Conservation (phyloP, 108 stramenopile species). For the Nitzschia sp. region DNA sequence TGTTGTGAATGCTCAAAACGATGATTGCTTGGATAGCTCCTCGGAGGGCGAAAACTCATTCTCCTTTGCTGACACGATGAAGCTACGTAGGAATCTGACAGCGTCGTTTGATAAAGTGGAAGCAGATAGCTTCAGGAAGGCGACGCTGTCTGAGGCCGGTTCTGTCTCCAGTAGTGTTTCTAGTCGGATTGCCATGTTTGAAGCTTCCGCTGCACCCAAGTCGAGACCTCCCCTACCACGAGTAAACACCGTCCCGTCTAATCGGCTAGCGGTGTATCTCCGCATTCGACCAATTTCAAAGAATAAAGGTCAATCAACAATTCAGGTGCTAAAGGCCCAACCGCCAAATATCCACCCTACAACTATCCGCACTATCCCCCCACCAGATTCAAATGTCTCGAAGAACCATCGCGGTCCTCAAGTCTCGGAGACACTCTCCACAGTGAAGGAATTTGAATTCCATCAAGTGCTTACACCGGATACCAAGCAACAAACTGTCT, state of each 20-base stretch:
- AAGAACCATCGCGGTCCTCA: conserved; percentile 40
- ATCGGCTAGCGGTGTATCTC: conserved; percentile 54
- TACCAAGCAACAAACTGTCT: conserved; percentile 60
- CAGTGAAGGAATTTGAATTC: conserved; percentile 73
- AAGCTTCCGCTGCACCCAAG: not conserved
- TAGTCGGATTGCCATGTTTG: conserved; percentile 13
- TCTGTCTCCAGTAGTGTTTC: not conserved
- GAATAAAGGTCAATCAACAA: conserved; percentile 29
- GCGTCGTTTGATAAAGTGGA: conserved; percentile 11
- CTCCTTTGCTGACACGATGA: conserved; percentile 7
- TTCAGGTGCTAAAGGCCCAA: conserved; percentile 41
- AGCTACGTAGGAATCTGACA: conserved; percentile 29
- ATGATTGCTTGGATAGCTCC: not conserved
- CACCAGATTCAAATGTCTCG: conserved; percentile 59
- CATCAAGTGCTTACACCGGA: conserved; percentile 64
- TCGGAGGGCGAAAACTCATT: conserved; percentile 2
- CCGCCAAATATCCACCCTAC: conserved; percentile 30
- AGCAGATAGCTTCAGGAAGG: not conserved
- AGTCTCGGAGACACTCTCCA: conserved; percentile 18
- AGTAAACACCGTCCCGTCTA: conserved; percentile 12
- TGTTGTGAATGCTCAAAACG: not conserved
- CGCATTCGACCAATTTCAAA: conserved; percentile 60
- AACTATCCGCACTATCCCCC: conserved; percentile 73
- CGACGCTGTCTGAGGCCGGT: not conserved
- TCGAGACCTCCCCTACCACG: conserved; percentile 13